Evolutionary conservation across 169 alveolate species (phyloP), one percentile per base, ranked within the genome.

Genomic region (Toxoplasma gondii): DNA sequence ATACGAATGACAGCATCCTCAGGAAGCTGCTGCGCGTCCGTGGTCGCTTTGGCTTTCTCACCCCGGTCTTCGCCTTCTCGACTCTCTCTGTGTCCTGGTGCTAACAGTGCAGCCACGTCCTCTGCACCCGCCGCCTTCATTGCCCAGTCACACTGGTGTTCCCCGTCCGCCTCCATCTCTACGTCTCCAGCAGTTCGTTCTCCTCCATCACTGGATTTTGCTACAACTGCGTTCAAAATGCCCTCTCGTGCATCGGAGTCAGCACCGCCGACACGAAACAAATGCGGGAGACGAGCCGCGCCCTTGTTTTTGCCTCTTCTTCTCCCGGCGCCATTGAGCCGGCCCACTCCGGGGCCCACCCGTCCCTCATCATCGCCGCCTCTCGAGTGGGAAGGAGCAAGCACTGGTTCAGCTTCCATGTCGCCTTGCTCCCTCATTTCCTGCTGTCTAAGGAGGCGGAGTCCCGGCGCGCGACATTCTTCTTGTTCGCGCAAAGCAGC

Each of bases 1-100:
- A 78, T n/a, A n/a, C 86, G 86, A 64, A 64, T 64, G n/a, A 64
- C 74, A 22, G 74, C 74, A 31, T 64, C 74, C 24, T 64, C 74
- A 10, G 74, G 74, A 64, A 64, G 74, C 74, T 16, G 34, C 22
- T 64, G 74, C 74, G 74, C 74, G 7, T 64, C 74, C n/a, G 34
- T 1, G 4, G 74, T 27, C 74, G 74, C 29, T 22, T 4, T 31
- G 1, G 74, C 29, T 7, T 64, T 16, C 74, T 64, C 34, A 27
- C 29, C 9, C 74, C 74, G 34, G 9, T 16, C 74, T 16, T 1
- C 74, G 22, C 31, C 74, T 64, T 27, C 74, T 16, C 74, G 7
- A 31, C 24, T 7, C 22, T 27, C 74, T 7, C 74, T 64, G 74
- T 10, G 29, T 64, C 74, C 24, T 27, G 74, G 74, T 31, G 34